Conservation (phyloP, 306 rosid species). For the Prunus armeniaca region DNA sequence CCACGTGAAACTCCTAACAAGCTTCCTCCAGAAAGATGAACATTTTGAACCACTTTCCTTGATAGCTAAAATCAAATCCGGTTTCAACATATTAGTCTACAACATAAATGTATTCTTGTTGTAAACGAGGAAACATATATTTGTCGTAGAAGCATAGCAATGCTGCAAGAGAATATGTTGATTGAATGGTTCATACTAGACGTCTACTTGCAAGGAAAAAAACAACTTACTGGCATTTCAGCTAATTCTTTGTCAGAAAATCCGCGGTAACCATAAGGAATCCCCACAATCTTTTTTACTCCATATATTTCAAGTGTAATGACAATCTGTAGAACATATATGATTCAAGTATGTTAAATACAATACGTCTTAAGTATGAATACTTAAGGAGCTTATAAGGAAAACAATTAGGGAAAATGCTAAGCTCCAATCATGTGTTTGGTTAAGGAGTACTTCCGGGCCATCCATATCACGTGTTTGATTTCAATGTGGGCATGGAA, state of each 20-base stretch:
- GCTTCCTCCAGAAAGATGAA: slow-evolving; percentile 99
- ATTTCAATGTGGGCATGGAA: too few species aligned
- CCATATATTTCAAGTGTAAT: slow-evolving; percentile 98
- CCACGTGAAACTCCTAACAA: slow-evolving; percentile 98
- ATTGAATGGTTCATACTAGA: slow-evolving; percentile 1
- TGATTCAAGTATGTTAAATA: slow-evolving; percentile 9
- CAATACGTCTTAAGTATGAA: background rate
- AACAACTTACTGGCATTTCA: slow-evolving; percentile 68
- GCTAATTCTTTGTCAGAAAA: slow-evolving; percentile 74
- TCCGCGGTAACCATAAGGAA: slow-evolving; percentile 98
- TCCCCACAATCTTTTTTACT: slow-evolving; percentile 85
- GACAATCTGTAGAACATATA: slow-evolving; percentile 70
- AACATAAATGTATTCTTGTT: background rate
- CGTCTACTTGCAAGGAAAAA: slow-evolving; percentile 24
- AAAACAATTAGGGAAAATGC: background rate
- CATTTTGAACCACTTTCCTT: slow-evolving; percentile 88
- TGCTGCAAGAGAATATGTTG: background rate
- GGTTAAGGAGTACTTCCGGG: background rate
- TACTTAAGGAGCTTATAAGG: background rate
- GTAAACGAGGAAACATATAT: slow-evolving; percentile 10
- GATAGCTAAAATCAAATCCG: slow-evolving; percentile 61
- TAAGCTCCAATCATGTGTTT: background rate
- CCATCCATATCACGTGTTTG: too few species aligned
- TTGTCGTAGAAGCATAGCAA: background rate
- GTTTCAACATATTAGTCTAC: slow-evolving; percentile 20